phyloP scores from a whole-genome alignment of 345 rosid species.

The Corchorus capsularis region DNA sequence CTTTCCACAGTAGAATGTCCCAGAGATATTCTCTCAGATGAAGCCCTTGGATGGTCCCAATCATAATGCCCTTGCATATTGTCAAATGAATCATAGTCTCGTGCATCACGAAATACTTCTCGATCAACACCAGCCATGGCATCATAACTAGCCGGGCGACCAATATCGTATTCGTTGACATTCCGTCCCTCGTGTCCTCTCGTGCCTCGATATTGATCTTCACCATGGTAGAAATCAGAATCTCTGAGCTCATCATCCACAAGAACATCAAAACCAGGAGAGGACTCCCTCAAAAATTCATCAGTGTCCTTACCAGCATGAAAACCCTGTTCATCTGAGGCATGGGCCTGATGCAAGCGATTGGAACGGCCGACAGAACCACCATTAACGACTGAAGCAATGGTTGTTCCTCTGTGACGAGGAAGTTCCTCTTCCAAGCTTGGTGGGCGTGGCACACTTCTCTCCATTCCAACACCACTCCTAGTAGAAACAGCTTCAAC shows the following conservation, averaged over 20 bases:
- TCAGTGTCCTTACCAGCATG: constrained; percentile 66
- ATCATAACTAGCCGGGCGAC: constrained; percentile 46
- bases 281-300: constrained; percentile 75
- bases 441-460: constrained; percentile 33
- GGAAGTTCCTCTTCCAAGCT: constrained; percentile 44
- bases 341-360: constrained; percentile 46
- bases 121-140: constrained; percentile 45
- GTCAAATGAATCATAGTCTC: constrained; percentile 52
- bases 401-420: constrained; percentile 33
- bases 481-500: constrained; percentile 33
- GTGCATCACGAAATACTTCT: constrained; percentile 47
- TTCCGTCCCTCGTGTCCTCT: constrained; percentile 60
- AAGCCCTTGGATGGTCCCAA: constrained; percentile 58
- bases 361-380: constrained; percentile 36
- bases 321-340: constrained; percentile 50
- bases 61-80: constrained; percentile 52
- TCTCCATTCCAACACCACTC: constrained; percentile 36
- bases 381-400: constrained; percentile 42
- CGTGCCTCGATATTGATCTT: constrained; percentile 63
- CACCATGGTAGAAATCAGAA: constrained; percentile 68
- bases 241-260: constrained; percentile 80
- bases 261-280: constrained; percentile 98
- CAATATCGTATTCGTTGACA: constrained; percentile 57
- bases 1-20: constrained; percentile 52
- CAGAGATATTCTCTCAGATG: constrained; percentile 48